Evolutionary conservation across 78 protist genomes (phyloP).

Genomic region (Guillardia theta): DNA sequence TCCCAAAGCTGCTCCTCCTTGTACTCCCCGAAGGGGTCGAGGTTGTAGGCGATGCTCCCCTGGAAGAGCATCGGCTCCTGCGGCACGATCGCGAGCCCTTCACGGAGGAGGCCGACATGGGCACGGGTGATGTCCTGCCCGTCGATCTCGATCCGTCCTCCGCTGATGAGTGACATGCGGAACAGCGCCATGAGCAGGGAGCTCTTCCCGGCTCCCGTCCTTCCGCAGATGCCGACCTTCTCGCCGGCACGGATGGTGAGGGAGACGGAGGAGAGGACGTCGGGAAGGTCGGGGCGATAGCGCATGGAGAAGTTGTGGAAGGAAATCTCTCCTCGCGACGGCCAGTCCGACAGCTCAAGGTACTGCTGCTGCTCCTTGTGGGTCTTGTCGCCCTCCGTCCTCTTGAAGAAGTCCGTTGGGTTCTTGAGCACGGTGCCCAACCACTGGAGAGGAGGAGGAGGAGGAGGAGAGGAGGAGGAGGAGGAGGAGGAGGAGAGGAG

Average conservation of each 20-base stretch:
- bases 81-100: conserved; percentile 61
- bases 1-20: neutral
- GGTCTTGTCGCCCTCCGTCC: no score
- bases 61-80: conserved; percentile 75
- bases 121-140: conserved; percentile 41
- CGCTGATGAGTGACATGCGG: conserved; percentile 71
- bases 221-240: conserved; percentile 89
- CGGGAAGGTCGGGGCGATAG: conserved; percentile 63
- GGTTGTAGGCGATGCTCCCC: conserved; percentile 58
- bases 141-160: conserved; percentile 65
- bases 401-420: no score
- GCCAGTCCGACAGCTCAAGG: no score
- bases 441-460: neutral
- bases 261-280: conserved; percentile 53
- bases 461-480: neutral
- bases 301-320: conserved; percentile 4
- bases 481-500: neutral
- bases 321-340: neutral
- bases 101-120: conserved; percentile 53
- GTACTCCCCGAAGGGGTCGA: conserved; percentile 30
- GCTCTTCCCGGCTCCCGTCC: conserved; percentile 93
- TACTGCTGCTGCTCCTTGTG: no score
- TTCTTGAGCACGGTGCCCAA: neutral
- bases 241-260: conserved; percentile 56
- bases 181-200: conserved; percentile 72